These are phyloP conservation scores for Metschnikowia borealis DNA, from an alignment of 805 yeast species.

Conservation along the genomic window DNA sequence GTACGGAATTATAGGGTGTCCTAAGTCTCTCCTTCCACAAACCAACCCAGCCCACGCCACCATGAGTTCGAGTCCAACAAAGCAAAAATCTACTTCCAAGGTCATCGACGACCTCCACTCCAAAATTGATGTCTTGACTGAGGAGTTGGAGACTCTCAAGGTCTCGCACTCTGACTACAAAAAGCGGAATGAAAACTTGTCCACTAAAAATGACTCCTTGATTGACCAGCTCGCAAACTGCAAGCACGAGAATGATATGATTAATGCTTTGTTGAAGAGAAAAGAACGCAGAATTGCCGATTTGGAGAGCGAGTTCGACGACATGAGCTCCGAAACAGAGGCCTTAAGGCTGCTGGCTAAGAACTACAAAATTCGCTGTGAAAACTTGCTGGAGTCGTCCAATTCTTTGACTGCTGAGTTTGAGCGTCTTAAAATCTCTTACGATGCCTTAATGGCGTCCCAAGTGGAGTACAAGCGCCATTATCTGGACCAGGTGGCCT, in stretches of 20 bases:
- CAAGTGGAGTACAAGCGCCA: conserved; percentile 51
- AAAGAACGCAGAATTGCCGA: conserved; percentile 68
- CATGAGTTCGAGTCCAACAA: conserved; percentile 21
- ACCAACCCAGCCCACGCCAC: neutral
- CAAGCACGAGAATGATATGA: conserved; percentile 74
- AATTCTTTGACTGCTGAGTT: conserved; percentile 45
- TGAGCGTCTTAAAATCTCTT: conserved; percentile 53
- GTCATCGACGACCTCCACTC: conserved; percentile 54
- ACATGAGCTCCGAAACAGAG: conserved; percentile 45
- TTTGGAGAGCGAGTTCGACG: conserved; percentile 55
- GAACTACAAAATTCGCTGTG: conserved; percentile 47
- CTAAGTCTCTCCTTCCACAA: conserved; percentile 1
- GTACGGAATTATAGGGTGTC: neutral
- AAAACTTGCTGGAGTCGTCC: conserved; percentile 45
- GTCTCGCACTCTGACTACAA: conserved; percentile 44
- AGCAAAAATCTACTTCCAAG: conserved; percentile 23
- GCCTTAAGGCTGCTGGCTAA: conserved; percentile 47
- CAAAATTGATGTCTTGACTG: conserved; percentile 41
- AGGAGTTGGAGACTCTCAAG: conserved; percentile 41
- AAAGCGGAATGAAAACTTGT: conserved; percentile 47
- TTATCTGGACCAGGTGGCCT: conserved; percentile 41
- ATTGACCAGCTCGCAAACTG: conserved; percentile 65
- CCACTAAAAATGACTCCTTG: conserved; percentile 48
- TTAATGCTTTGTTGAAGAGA: conserved; percentile 61
- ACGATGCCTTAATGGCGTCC: conserved; percentile 51